Base-by-base conservation (phyloP, 257 asterid species). In the Gentiana dahurica region DNA sequence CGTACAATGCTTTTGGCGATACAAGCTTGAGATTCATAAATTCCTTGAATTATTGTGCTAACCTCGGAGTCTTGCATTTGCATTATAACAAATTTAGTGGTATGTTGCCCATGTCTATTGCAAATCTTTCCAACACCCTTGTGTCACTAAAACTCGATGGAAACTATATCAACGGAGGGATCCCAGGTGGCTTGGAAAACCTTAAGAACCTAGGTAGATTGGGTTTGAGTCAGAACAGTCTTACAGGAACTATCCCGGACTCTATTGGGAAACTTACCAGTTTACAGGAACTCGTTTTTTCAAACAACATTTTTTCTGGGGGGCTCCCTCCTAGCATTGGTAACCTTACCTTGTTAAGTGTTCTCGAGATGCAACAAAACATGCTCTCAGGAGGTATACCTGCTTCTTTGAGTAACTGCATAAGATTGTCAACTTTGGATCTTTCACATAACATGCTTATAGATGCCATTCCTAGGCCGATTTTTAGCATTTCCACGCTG, bases 161-260 rank as follows among this genome's bases (percentile, higher is more conserved):
- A 8, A 54, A 54, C 59, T 39, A 54, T 32, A 54, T 54, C 12
- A 34, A 43, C 4, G 59, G 59, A 34, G 39, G 34, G 2, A 54
- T 54, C 32, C 59, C 59, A n/a, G 44, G 6, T 33, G 34, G 37
- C 3, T 33, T 54, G 34, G 58, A 44, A 12, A 34, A 34, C 34
- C 58, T 54, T 34, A 34, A 1, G 12, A 54, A 36, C 3, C 37
- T 54, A 5, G 4, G 12, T 12, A 13, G 44, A 5, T 7, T 54
- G 5, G 34, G 2, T 36, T 3, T 54, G 58, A 5, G 12, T 4
- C 8, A 6, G n/a, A 54, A 54, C 37, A 54, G 12, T 46, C 59
- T 5, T 35, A 24, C 24, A 24, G 24, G 24, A 24, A 24, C 24
- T 24, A 24, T 24, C 24, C 24, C 24, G 24, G 24, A 24, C 24